These are phyloP conservation scores for Puccinia novopanici DNA, from an alignment of 1,284 basidiomycete genomes.

Conservation along the genomic window DNA sequence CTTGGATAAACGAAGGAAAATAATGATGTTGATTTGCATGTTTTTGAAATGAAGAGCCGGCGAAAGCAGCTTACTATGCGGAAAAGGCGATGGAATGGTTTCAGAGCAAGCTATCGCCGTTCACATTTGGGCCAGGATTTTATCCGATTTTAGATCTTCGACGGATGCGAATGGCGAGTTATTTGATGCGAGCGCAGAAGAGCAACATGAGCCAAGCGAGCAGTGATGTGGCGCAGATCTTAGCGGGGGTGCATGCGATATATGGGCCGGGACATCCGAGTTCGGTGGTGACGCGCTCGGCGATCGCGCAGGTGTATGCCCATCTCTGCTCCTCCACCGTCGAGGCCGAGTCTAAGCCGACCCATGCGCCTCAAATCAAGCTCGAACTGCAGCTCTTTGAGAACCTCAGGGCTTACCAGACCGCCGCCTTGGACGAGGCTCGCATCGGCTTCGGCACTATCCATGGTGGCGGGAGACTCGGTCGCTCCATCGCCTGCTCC, in stretches of 20 bases:
- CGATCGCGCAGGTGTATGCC: slow-evolving; percentile 29
- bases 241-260: slow-evolving; percentile 24
- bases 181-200: slow-evolving; percentile 25
- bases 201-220: slow-evolving; percentile 36
- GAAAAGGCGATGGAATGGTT: slow-evolving; percentile 50
- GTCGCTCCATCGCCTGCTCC: slow-evolving; percentile 10
- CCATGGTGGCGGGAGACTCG: slow-evolving; percentile 41
- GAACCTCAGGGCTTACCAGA: slow-evolving; percentile 24
- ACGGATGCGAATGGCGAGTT: slow-evolving; percentile 38
- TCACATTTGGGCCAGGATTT: slow-evolving; percentile 45
- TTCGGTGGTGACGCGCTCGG: slow-evolving; percentile 27
- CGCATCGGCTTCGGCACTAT: slow-evolving; percentile 26
- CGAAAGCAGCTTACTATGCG: slow-evolving; percentile 45
- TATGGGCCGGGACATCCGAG: slow-evolving; percentile 36
- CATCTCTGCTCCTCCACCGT: slow-evolving; percentile 23
- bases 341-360: slow-evolving; percentile 1
- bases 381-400: slow-evolving; percentile 34
- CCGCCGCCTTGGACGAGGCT: slow-evolving; percentile 36
- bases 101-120: slow-evolving; percentile 43
- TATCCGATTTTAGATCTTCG: slow-evolving; percentile 46
- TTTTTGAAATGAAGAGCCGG: slow-evolving; percentile 23
- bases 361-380: slow-evolving; percentile 14
- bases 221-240: slow-evolving; percentile 20
- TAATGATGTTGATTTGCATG: neutral
- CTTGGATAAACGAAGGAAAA: neutral